phyloP scores from a whole-genome alignment of 345 rosid genomes.

The Barbarea vulgaris region DNA sequence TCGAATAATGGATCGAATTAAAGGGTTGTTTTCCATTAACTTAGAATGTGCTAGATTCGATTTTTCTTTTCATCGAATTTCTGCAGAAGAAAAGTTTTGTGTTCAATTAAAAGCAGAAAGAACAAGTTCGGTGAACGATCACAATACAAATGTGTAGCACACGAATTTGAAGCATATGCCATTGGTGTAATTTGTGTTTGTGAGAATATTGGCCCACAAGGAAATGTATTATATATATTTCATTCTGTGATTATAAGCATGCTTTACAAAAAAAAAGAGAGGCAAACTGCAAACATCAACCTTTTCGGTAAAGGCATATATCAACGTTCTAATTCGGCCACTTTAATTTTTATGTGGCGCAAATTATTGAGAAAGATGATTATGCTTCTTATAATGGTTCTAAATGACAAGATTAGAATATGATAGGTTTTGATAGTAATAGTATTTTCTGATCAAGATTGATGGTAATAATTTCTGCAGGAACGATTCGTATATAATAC shows the following conservation, averaged over 20 bases:
- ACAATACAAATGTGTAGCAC: slow-evolving; percentile 32
- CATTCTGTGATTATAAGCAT: slow-evolving; percentile 1
- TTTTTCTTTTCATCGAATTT: slow-evolving; percentile 13
- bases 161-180: slow-evolving; percentile 34
- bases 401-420: slow-evolving; percentile 6
- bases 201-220: slow-evolving; percentile 23
- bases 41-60: slow-evolving; percentile 34
- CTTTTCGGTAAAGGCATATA: slow-evolving; percentile 3
- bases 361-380: slow-evolving; percentile 24
- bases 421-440: neutral
- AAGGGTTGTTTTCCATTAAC: slow-evolving; percentile 32
- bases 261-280: slow-evolving; percentile 5
- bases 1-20: slow-evolving; percentile 27
- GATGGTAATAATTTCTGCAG: neutral
- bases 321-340: slow-evolving; percentile 26
- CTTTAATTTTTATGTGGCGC: slow-evolving; percentile 21
- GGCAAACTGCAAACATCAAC: slow-evolving; percentile 13
- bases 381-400: slow-evolving; percentile 10
- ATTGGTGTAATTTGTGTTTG: slow-evolving; percentile 21
- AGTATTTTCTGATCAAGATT: neutral
- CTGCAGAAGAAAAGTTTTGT: slow-evolving; percentile 21
- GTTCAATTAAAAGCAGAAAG: slow-evolving; percentile 35
- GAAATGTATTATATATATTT: neutral
- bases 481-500: neutral
- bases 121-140: slow-evolving; percentile 34